Percentiles rank a stretch among this genome's conserved stretches.
These are phyloP conservation scores for Diplodia intermedia DNA, from an alignment of 2,329 filamentous ascomycete genomes.

Conservation along the genomic window DNA sequence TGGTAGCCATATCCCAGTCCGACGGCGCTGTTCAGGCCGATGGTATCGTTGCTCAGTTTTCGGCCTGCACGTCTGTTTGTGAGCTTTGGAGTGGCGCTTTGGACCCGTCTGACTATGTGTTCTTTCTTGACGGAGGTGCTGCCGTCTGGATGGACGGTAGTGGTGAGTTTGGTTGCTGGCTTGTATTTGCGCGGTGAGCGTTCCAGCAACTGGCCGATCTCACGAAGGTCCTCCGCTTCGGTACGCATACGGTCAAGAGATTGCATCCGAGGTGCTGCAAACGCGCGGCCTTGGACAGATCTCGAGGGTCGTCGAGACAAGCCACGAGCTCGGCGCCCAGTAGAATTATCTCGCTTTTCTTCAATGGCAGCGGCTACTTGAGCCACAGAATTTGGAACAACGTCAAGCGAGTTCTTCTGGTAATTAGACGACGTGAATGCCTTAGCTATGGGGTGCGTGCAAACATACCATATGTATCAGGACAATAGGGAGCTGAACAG, in stretches of 20 bases:
- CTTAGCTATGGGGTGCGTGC: neutral
- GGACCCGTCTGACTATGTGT: slow-evolving; percentile 26
- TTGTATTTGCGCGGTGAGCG: slow-evolving; percentile 53
- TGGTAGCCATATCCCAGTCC: slow-evolving; percentile 28
- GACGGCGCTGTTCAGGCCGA: slow-evolving; percentile 24
- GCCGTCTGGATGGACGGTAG: slow-evolving; percentile 30
- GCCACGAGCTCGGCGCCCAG: neutral
- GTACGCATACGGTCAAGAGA: slow-evolving; percentile 56
- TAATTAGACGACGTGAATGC: neutral
- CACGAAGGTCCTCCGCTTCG: slow-evolving; percentile 46
- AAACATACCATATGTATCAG: slow-evolving; percentile 59
- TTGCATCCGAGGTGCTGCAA: slow-evolving; percentile 59
- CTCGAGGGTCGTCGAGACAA: slow-evolving; percentile 47
- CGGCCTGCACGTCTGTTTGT: slow-evolving; percentile 1
- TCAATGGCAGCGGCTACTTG: slow-evolving; percentile 63
- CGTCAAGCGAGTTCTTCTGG: slow-evolving; percentile 60
- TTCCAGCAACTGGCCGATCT: slow-evolving; percentile 52
- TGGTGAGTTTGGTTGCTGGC: slow-evolving; percentile 33
- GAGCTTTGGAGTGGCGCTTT: slow-evolving; percentile 17
- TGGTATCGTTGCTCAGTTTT: slow-evolving; percentile 20
- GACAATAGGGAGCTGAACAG: slow-evolving; percentile 62
- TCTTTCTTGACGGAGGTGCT: slow-evolving; percentile 23
- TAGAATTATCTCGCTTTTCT: slow-evolving; percentile 51
- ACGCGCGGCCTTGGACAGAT: slow-evolving; percentile 59
- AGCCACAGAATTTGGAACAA: slow-evolving; percentile 62